These are phyloP conservation scores for Stentor roeselii DNA, from an alignment of 73 alveolate species.

Conservation along the genomic window DNA sequence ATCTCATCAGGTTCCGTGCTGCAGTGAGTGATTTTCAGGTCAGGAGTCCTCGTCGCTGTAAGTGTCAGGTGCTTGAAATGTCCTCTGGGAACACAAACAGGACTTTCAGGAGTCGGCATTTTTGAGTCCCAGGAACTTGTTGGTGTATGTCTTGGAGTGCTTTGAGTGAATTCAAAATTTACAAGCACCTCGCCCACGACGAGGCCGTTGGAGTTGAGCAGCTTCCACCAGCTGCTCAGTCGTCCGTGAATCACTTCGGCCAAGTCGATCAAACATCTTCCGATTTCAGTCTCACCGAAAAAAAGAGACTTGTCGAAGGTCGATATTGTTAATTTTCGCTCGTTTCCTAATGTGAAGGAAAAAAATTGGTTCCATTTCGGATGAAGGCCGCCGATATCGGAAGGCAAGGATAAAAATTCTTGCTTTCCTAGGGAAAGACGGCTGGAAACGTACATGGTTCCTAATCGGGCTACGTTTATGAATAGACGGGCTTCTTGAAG, in stretches of 20 bases:
- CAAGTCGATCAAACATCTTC: neutral
- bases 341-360: neutral
- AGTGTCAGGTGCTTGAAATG: neutral
- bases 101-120: neutral
- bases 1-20: conserved; percentile 16
- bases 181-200: neutral
- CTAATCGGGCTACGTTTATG: neutral
- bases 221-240: neutral
- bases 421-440: neutral
- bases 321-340: neutral
- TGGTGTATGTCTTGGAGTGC: neutral
- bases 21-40: neutral
- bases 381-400: neutral
- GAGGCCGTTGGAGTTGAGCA: neutral
- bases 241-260: neutral
- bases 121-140: conserved; percentile 5
- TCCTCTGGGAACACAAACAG: neutral
- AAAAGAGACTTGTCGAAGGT: neutral
- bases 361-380: conserved; percentile 14
- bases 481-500: neutral
- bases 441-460: neutral
- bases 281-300: neutral
- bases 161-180: conserved; percentile 3
- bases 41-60: neutral
- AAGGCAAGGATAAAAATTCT: neutral